phyloP scores from a whole-genome alignment of 306 rosid genomes.

The Cucumis melo region DNA sequence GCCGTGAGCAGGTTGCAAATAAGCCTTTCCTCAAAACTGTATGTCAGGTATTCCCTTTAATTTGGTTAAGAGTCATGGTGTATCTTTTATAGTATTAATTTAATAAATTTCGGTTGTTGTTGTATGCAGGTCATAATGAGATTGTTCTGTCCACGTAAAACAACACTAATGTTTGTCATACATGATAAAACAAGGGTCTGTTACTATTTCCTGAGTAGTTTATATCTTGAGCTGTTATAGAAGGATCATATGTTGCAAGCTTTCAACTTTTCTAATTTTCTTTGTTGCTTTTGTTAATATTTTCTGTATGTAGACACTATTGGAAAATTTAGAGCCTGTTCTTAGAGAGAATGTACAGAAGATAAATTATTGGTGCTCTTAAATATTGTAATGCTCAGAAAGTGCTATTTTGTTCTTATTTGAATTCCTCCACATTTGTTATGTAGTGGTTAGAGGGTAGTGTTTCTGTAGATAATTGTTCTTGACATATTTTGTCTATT shows the following conservation, averaged over 20 bases:
- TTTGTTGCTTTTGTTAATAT: not conserved
- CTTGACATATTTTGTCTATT: no score
- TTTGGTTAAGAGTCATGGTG: not conserved
- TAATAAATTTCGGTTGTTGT: not conserved
- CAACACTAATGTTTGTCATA: conserved; percentile 87
- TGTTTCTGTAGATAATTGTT: no score
- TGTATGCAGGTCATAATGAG: conserved; percentile 89
- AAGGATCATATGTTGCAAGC: not conserved
- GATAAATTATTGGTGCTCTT: conserved; percentile 20
- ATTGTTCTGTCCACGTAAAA: conserved; percentile 94
- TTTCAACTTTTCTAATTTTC: not conserved
- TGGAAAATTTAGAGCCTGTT: conserved; percentile 95
- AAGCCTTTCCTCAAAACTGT: conserved; percentile 96
- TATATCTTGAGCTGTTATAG: not conserved
- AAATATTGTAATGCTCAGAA: no score
- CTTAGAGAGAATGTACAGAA: conserved; percentile 96
- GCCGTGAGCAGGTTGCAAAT: conserved; percentile 99
- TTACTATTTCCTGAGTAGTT: conserved; percentile 7
- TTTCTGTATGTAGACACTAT: conserved; percentile 53
- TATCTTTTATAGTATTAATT: not conserved
- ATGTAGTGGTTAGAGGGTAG: no score
- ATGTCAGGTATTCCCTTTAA: conserved; percentile 51
- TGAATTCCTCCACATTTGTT: no score
- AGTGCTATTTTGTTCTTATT: no score
- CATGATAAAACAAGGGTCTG: conserved; percentile 97